Evolutionary conservation across 352 stramenopile genomes (phyloP).

Genomic region (Phytophthora lateralis): DNA sequence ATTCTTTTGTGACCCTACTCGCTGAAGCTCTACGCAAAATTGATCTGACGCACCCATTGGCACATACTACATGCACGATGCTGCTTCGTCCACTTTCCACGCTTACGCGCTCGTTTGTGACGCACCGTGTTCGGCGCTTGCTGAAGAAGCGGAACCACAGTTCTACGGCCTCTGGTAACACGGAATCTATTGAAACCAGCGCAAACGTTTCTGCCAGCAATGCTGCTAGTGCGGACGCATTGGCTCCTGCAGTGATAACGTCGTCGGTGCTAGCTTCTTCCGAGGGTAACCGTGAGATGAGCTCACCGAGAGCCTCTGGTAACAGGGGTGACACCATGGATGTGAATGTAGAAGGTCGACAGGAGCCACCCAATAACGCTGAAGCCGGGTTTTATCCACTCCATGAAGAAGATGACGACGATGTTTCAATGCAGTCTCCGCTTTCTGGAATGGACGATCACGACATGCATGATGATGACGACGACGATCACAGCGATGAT

Average conservation of each 20-base stretch:
- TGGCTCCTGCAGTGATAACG: neutral
- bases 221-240: neutral
- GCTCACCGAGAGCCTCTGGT: neutral
- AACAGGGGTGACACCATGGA: slow-evolving; percentile 24
- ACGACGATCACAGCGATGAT: slow-evolving; percentile 57
- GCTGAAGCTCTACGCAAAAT: slow-evolving; percentile 82
- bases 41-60: slow-evolving; percentile 76
- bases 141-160: slow-evolving; percentile 60
- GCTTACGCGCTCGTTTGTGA: slow-evolving; percentile 82
- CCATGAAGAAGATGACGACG: slow-evolving; percentile 53
- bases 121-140: slow-evolving; percentile 66
- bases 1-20: slow-evolving; percentile 78
- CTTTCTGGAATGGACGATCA: slow-evolving; percentile 52
- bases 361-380: slow-evolving; percentile 8
- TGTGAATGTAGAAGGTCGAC: slow-evolving; percentile 17
- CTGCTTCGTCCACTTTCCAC: slow-evolving; percentile 80
- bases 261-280: slow-evolving; percentile 3
- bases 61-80: slow-evolving; percentile 78
- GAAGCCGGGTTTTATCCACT: slow-evolving; percentile 26
- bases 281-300: slow-evolving; percentile 4
- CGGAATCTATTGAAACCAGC: neutral
- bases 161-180: slow-evolving; percentile 1
- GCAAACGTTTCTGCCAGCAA: neutral
- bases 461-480: slow-evolving; percentile 58
- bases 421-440: slow-evolving; percentile 70